Evolutionary conservation across 371 early-diverging fungal species (phyloP), one percentile per base, ranked within the genome.

Genomic region (Apophysomyces trapeziformis): DNA sequence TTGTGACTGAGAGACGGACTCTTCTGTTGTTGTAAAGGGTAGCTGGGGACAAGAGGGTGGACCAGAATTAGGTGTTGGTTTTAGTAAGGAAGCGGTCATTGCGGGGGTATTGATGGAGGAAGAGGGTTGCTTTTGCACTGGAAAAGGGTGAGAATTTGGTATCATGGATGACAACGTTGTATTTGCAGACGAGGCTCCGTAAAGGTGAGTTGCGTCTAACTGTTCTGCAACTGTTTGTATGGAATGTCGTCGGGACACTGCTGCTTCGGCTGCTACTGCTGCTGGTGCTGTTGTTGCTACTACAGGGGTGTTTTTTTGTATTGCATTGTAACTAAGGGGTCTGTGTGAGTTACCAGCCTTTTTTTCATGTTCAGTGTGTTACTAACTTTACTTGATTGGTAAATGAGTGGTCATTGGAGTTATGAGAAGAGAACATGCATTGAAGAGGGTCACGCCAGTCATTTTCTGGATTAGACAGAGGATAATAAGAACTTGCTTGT

Each of bases 381-480:
- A 50, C 54, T 59, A 43, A 44, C 60, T 50, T 60, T 64, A 43
- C 43, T 16, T 57, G 16, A 16, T 21, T 11, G 41, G 75, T 69
- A 50, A 21, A 21, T 21, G 21, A 60, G 58, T 70, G 73, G n/a
- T 76, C 73, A 45, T 64, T 18, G 32, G 32, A 26, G 21, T 50
- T 9, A 21, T 21, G 6, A 5, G 9, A 21, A 18, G 71, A 72
- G 44, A 69, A 57, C 18, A 68, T 63, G 39, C 70, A 68, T 41
- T 71, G 77, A 37, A 72, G 61, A 5, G 66, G 37, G 41, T 71
- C 71, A 9, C 73, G 59, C 14, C 66, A 63, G 44, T 78, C 75
- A 41, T 76, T 73, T 38, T 76, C 74, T 9, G 69, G 74, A 21
- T 68, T 38, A 1, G 75, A 68, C 74, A 76, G 68, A 35, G 58